Base-by-base conservation (phyloP, 352 stramenopile species). In the Phytophthora meadii region DNA sequence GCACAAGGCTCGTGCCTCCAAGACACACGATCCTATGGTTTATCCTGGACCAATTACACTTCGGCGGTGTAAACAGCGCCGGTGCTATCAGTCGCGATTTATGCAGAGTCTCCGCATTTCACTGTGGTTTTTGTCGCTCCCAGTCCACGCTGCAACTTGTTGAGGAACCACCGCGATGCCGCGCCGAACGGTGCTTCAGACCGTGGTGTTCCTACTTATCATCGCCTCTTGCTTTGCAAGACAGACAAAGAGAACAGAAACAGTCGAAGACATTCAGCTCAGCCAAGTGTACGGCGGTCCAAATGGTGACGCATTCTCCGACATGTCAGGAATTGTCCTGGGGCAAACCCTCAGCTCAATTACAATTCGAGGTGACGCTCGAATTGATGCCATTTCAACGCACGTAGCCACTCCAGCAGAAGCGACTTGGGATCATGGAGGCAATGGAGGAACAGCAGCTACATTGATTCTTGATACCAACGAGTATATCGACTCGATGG, bases 401-500 rank as follows among this genome's bases (percentile, higher is more conserved):
- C 54, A 68, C 7, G 39, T 62, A 3, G 34, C 45, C 12, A 59
- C 28, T 6, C 61, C 61, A n/a, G 34, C 25, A 19, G 50, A 51
- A 30, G n/a, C 28, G 24, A 69, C 41, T 40, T 68, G 52, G 50
- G 34, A 53, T 52, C 58, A 72, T 19, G 65, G 58, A 11, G 65
- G 58, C 8, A 53, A n/a, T n/a, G 59, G 51, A 11, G 51, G 65
- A 25, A 44, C 42, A 11, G 51, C 56, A 14, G 27, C 58, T 3
- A 54, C 53, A 4, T 44, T 73, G 14, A 41, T 19, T 2, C 65
- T 72, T n/a, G 51, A 39, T 3, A 40, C 11, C 0, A 52, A 46
- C 8, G 65, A 72, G 46, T 68, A 69, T 34, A 47, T 72, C n/a
- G 22, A 56, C 7, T 65, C 51, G 28, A 60, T 72, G 52, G 58